These are phyloP conservation scores for Kodamaea ohmeri DNA, from an alignment of 1,139 yeast species.

Conservation along the genomic window DNA sequence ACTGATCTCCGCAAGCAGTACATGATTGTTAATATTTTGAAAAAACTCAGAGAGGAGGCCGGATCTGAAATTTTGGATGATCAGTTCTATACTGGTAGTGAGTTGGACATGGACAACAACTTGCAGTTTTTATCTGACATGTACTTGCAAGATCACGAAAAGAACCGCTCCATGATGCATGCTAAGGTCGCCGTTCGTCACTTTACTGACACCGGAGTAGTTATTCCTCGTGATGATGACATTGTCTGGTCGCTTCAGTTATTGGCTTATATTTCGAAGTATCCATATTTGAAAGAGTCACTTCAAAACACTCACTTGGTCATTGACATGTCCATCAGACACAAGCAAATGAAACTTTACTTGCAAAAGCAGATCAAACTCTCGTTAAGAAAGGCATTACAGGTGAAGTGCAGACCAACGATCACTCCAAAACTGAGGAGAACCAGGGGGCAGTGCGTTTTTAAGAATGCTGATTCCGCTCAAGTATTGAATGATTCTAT, in stretches of 20 bases:
- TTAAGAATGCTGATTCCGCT: conserved; percentile 30
- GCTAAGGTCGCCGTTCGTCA: conserved; percentile 54
- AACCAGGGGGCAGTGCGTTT: conserved; percentile 11
- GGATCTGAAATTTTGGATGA: conserved; percentile 37
- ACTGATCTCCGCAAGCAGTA: conserved; percentile 38
- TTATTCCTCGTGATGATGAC: conserved; percentile 88
- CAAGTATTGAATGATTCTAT: conserved; percentile 39
- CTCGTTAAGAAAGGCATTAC: conserved; percentile 31
- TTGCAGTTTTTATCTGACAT: conserved; percentile 43
- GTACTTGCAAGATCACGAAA: conserved; percentile 39
- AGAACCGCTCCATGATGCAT: conserved; percentile 24
- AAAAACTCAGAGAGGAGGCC: conserved; percentile 40
- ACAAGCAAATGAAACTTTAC: conserved; percentile 40
- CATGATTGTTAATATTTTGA: conserved; percentile 35
- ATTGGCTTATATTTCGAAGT: conserved; percentile 88
- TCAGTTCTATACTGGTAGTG: conserved; percentile 30
- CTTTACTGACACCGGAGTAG: conserved; percentile 67
- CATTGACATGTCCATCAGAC: conserved; percentile 52
- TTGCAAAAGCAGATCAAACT: conserved; percentile 39
- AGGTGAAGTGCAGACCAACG: conserved; percentile 31
- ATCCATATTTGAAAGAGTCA: conserved; percentile 71
- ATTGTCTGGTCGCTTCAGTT: conserved; percentile 91
- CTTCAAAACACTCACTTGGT: conserved; percentile 70
- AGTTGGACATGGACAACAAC: conserved; percentile 45
- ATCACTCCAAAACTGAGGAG: conserved; percentile 39